phyloP scores from a whole-genome alignment of 148 eudicot species.

The Mesembryanthemum crystallinum region DNA sequence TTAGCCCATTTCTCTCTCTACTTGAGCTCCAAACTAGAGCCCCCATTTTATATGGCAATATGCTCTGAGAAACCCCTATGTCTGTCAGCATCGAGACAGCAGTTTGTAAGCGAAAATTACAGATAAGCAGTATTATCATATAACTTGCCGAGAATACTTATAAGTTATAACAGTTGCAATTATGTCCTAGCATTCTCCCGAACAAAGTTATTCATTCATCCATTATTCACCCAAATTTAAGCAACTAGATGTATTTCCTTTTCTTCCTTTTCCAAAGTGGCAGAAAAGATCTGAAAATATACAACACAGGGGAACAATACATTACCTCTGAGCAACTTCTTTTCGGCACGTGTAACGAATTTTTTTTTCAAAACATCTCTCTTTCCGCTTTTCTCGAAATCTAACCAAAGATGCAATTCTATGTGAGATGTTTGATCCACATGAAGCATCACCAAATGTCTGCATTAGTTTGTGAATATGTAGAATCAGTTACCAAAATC shows the following conservation, averaged over 20 bases:
- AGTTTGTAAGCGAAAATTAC: too few species aligned
- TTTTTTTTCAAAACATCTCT: conserved; percentile 38
- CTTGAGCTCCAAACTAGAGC: too few species aligned
- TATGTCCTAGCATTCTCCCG: too few species aligned
- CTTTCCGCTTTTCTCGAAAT: conserved; percentile 38
- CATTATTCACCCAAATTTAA: not conserved
- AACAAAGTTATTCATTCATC: too few species aligned
- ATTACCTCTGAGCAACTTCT: conserved; percentile 42
- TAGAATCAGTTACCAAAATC: not conserved
- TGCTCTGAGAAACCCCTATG: too few species aligned
- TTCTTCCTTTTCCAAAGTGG: not conserved
- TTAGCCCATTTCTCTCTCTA: too few species aligned
- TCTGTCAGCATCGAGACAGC: too few species aligned
- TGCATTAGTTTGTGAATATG: conserved; percentile 17
- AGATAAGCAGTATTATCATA: too few species aligned
- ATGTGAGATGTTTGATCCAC: conserved; percentile 28
- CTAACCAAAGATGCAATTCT: conserved; percentile 33
- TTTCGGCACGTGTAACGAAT: conserved; percentile 34
- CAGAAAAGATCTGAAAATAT: not conserved
- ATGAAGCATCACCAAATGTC: conserved; percentile 28
- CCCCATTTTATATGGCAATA: too few species aligned
- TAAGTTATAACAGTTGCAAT: too few species aligned
- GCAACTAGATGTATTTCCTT: not conserved
- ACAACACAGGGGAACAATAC: not conserved
- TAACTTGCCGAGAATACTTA: too few species aligned